A percentile compares a stretch with the other conserved stretches of the same genome.
Conservation (phyloP, 805 yeast species). For the Starmerella roubikii region DNA sequence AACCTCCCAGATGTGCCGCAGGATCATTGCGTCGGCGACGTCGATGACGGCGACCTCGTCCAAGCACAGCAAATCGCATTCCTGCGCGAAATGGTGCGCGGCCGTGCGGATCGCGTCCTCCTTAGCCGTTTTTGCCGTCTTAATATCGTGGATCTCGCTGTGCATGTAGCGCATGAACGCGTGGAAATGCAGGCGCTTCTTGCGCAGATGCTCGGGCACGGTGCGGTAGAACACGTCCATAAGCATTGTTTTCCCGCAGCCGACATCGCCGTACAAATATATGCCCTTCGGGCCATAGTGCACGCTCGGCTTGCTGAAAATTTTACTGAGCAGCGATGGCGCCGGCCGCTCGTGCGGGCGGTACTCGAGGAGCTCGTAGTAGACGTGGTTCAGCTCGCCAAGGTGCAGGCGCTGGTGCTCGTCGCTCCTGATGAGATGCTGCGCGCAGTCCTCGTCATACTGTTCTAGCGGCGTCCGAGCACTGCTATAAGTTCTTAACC, state of each 20-base stretch:
- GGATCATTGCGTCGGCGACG: constrained; percentile 95
- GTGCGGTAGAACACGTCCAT: constrained; percentile 91
- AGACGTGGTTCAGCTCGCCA: constrained; percentile 44
- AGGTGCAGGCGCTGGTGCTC: constrained; percentile 68
- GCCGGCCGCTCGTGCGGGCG: constrained; percentile 4
- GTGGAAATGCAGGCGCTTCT: constrained; percentile 81
- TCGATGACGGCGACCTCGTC: constrained; percentile 98
- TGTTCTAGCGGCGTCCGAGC: constrained; percentile 22
- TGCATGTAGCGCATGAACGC: constrained; percentile 94
- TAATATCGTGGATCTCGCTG: constrained; percentile 68
- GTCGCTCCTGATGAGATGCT: constrained; percentile 41
- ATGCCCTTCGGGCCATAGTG: constrained; percentile 53
- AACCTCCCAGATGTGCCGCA: constrained; percentile 63
- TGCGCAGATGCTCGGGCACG: constrained; percentile 62
- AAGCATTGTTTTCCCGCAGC: constrained; percentile 96
- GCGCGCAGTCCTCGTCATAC: constrained; percentile 25
- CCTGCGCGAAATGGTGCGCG: constrained; percentile 69
- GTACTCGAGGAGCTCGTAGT: constrained; percentile 41
- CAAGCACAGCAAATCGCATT: constrained; percentile 71
- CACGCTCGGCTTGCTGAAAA: constrained; percentile 1
- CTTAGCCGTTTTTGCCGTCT: constrained; percentile 50
- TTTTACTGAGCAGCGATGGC: neutral
- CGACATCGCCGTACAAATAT: constrained; percentile 92
- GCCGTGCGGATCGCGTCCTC: constrained; percentile 66
- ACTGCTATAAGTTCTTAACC: neutral